Evolutionary conservation across 169 alveolate genomes (phyloP), one percentile per base, ranked within the genome.

Genomic region (Plasmodium sp.): DNA sequence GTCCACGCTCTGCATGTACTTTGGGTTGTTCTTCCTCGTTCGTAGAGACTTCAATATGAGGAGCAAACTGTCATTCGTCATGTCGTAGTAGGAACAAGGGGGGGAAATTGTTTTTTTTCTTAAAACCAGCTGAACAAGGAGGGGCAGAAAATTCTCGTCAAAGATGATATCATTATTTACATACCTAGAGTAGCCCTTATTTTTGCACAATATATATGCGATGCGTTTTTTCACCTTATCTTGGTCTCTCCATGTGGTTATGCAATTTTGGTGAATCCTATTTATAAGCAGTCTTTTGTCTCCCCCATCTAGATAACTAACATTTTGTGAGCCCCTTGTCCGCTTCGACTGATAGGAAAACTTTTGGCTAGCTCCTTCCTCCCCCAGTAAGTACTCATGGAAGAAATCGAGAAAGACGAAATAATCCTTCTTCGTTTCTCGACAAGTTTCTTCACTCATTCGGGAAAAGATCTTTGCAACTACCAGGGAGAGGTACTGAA

Each of bases 151-250:
- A 3, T 48, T 34, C 45, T 74, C 93, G 43, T 77, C 58, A 54
- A 86, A 75, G 39, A 86, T 54, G 18, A 86, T 51, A 22, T 75
- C 93, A 86, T 86, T 86, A 56, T 86, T 54, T 22, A 75, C 27
- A 71, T 51, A 86, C 36, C 62, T 51, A 9, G 73, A 34, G 71
- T 75, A 33, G n/a, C 62, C n/a, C 31, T 77, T 86, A 58, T 86
- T 85, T 85, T 75, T 74, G 81, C 45, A 77, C 71, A 86, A 86
- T 77, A 86, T 77, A 58, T 75, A 86, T 51, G 93, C 93, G 81
- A 86, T 77, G 41, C 81, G 93, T 86, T 77, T 86, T 79, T 86
- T 86, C 9, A 77, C 48, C 51, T 75, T 86, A 48, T 45, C 58
- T 36, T 51, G 43, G 34, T 86, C 77, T 43, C 31, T 31, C 16